Conservation (phyloP, 2,329 filamentous ascomycete genomes). For the Pseudocercospora fuligena region DNA sequence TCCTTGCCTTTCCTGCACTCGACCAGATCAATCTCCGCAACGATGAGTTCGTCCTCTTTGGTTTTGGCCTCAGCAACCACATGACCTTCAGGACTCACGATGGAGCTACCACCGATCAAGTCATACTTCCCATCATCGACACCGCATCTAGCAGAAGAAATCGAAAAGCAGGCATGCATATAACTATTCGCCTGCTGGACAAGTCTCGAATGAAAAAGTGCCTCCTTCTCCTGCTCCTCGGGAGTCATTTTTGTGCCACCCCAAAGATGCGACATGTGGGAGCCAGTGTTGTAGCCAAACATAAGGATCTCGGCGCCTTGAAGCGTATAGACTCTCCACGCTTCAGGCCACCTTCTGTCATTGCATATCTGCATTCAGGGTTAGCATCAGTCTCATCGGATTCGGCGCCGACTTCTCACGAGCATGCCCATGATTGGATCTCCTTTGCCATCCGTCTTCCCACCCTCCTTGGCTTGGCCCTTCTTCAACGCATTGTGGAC, state of each 20-base stretch:
- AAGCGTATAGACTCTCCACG: constrained; percentile 58
- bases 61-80: constrained; percentile 57
- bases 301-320: constrained; percentile 56
- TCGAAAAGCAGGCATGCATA: constrained; percentile 58
- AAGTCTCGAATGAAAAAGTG: constrained; percentile 58
- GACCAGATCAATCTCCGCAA: constrained; percentile 57
- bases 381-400: background rate
- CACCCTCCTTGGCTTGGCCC: constrained; percentile 26
- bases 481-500: constrained; percentile 46
- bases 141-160: constrained; percentile 57
- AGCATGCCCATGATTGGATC: constrained; percentile 61
- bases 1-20: constrained; percentile 55
- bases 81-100: constrained; percentile 55
- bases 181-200: constrained; percentile 60
- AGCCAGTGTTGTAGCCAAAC: constrained; percentile 51
- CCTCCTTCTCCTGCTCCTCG: constrained; percentile 53
- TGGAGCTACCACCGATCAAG: constrained; percentile 56
- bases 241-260: constrained; percentile 49
- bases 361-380: constrained; percentile 48
- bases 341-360: constrained; percentile 60
- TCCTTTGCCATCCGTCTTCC: constrained; percentile 44
- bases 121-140: constrained; percentile 57
- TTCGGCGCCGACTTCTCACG: constrained; percentile 39
- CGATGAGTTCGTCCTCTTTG: constrained; percentile 56
- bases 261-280: constrained; percentile 54